phyloP scores from a whole-genome alignment of 2,329 filamentous ascomycete species.

The Fusarium verticillioides region DNA sequence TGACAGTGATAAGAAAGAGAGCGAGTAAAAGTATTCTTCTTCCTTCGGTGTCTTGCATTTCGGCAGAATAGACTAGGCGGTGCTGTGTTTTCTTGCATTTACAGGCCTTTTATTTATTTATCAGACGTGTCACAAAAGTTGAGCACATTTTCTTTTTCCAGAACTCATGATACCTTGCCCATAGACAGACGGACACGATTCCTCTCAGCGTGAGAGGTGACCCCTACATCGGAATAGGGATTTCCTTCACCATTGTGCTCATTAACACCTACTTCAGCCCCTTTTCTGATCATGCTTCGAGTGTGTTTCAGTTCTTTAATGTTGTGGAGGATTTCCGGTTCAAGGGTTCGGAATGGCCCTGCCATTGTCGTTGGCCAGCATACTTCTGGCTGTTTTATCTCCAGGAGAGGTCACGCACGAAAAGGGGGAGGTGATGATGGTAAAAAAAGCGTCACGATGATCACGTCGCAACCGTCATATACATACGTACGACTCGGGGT shows the following conservation, averaged over 20 bases:
- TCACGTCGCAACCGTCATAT: conserved; percentile 24
- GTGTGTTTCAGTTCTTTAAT: conserved; percentile 47
- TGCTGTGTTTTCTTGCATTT: conserved; percentile 60
- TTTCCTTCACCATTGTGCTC: conserved; percentile 48
- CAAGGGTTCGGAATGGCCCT: conserved; percentile 30
- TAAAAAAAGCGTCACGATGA: conserved; percentile 14
- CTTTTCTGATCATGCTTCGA: conserved; percentile 40
- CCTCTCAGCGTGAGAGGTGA: conserved; percentile 49
- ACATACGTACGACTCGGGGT: conserved; percentile 25
- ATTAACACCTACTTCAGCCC: conserved; percentile 42
- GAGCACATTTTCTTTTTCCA: conserved; percentile 51
- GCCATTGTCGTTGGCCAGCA: conserved; percentile 29
- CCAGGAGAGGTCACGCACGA: conserved; percentile 11
- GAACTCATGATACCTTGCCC: conserved; percentile 62
- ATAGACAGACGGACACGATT: conserved; percentile 56
- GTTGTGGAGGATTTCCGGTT: conserved; percentile 43
- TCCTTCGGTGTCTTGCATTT: conserved; percentile 58
- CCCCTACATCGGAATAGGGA: conserved; percentile 44
- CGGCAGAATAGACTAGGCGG: conserved; percentile 63
- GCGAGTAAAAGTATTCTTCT: conserved; percentile 52
- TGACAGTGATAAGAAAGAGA: conserved; percentile 66
- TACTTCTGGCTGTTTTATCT: conserved; percentile 37
- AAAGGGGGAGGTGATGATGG: conserved; percentile 34
- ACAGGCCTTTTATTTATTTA: conserved; percentile 51
- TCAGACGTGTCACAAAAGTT: conserved; percentile 61